Evolutionary conservation across 2,329 filamentous ascomycete species (phyloP).

Genomic region (Xylariales sp.): DNA sequence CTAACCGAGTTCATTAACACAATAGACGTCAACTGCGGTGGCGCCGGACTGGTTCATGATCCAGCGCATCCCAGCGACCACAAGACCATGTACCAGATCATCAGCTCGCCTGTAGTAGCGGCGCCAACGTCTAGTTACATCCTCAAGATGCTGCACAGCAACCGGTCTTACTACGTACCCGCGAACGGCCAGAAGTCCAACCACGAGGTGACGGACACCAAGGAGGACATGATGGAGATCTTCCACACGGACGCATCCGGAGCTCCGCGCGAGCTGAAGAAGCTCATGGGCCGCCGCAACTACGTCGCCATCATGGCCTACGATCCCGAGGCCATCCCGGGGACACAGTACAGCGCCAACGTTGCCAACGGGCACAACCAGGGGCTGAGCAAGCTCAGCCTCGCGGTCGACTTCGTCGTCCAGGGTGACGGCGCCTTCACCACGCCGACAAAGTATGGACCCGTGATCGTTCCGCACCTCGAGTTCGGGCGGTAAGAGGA

Average conservation of each 20-base stretch:
- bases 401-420: slow-evolving; percentile 95
- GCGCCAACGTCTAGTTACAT: slow-evolving; percentile 81
- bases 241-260: slow-evolving; percentile 93
- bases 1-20: too few relatives aligned
- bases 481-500: slow-evolving; percentile 65
- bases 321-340: slow-evolving; percentile 70
- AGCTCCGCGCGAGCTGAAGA: slow-evolving; percentile 75
- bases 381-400: slow-evolving; percentile 64
- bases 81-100: slow-evolving; percentile 99
- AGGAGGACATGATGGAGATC: slow-evolving; percentile 99
- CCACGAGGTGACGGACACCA: slow-evolving; percentile 79
- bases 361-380: slow-evolving; percentile 30
- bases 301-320: slow-evolving; percentile 93
- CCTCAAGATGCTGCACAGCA: slow-evolving; percentile 91
- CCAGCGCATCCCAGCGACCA: slow-evolving; percentile 86
- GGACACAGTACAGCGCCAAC: slow-evolving; percentile 24
- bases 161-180: slow-evolving; percentile 87
- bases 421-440: slow-evolving; percentile 83
- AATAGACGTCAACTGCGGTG: slow-evolving; percentile 78
- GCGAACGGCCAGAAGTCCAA: slow-evolving; percentile 73
- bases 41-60: slow-evolving; percentile 91
- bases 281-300: slow-evolving; percentile 89
- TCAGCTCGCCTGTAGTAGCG: slow-evolving; percentile 88
- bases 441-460: slow-evolving; percentile 89
- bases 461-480: slow-evolving; percentile 86